Evolutionary conservation across 495 filamentous ascomycete genomes (phyloP).

Genomic region (Aspergillus coremiiformis): DNA sequence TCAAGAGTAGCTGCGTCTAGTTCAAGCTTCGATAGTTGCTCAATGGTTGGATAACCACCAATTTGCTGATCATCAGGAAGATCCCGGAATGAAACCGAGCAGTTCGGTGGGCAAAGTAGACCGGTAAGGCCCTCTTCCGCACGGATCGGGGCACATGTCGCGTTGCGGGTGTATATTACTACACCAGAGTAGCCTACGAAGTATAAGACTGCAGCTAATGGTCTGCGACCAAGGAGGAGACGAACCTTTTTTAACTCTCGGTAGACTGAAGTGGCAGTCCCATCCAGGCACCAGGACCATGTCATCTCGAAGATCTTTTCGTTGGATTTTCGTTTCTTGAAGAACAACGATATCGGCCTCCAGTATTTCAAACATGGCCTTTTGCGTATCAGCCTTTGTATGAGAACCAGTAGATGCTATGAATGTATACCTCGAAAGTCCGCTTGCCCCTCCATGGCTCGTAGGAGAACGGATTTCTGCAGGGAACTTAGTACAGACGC

Average conservation of each 20-base stretch:
- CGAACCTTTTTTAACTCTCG: constrained; percentile 83
- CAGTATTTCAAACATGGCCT: constrained; percentile 91
- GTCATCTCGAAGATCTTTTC: constrained; percentile 87
- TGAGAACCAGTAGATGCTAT: neutral
- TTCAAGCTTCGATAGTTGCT: constrained; percentile 53
- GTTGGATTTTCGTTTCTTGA: constrained; percentile 95
- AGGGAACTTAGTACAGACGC: neutral
- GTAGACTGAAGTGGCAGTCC: constrained; percentile 94
- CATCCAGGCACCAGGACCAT: constrained; percentile 94
- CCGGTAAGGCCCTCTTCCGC: constrained; percentile 93
- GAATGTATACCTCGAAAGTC: constrained; percentile 62
- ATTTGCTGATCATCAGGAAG: constrained; percentile 74
- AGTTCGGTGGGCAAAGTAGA: constrained; percentile 67
- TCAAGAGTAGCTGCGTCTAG: constrained; percentile 70
- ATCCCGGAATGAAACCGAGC: constrained; percentile 64
- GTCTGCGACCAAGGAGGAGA: neutral
- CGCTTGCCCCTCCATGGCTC: constrained; percentile 86
- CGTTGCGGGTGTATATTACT: constrained; percentile 88
- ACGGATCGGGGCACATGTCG: constrained; percentile 77
- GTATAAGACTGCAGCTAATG: constrained; percentile 1
- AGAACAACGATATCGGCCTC: constrained; percentile 92
- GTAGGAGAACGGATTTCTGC: constrained; percentile 87
- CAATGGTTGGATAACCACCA: constrained; percentile 75
- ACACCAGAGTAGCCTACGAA: constrained; percentile 86
- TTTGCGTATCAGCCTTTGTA: neutral